Conservation (phyloP, 177 flowering plant genomes). For the Vitis hybrid region DNA sequence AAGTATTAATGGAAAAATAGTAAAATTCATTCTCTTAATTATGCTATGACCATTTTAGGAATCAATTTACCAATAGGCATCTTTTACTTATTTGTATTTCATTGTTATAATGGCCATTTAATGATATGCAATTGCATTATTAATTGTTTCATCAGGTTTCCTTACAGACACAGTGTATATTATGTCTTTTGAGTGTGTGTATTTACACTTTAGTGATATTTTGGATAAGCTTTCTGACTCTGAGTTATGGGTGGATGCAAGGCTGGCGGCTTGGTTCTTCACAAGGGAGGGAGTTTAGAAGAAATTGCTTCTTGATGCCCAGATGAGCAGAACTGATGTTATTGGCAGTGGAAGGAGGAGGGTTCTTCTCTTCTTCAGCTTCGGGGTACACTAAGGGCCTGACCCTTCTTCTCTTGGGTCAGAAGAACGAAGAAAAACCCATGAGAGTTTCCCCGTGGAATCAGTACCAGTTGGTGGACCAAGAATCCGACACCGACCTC, state of each 20-base stretch:
- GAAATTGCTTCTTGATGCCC: slow-evolving; percentile 35
- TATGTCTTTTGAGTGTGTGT: too few relatives aligned
- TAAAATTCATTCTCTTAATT: too few relatives aligned
- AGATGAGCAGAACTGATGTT: slow-evolving; percentile 90
- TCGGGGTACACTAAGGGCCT: slow-evolving; percentile 92
- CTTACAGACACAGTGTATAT: too few relatives aligned
- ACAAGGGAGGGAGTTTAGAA: slow-evolving; percentile 2
- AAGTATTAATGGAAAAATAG: too few relatives aligned
- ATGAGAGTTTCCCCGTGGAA: slow-evolving; percentile 89
- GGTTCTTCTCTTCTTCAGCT: slow-evolving; percentile 94
- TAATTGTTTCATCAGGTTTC: too few relatives aligned
- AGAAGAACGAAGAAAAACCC: slow-evolving; percentile 62
- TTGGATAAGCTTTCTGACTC: slow-evolving; percentile 7
- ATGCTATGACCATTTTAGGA: too few relatives aligned
- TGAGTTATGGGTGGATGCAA: slow-evolving; percentile 12
- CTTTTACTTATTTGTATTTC: too few relatives aligned
- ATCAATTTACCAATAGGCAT: too few relatives aligned
- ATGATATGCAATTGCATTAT: too few relatives aligned
- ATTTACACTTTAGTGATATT: not conserved
- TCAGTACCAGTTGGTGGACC: slow-evolving; percentile 83
- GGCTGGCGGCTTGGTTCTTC: not conserved
- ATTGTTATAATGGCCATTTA: too few relatives aligned
- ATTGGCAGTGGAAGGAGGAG: slow-evolving; percentile 98
- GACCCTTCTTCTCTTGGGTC: slow-evolving; percentile 76
- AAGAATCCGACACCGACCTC: slow-evolving; percentile 60